Evolutionary conservation across 2,329 filamentous ascomycete species (phyloP), one percentile per base, ranked within the genome.

Genomic region (Claviceps spartinae): DNA sequence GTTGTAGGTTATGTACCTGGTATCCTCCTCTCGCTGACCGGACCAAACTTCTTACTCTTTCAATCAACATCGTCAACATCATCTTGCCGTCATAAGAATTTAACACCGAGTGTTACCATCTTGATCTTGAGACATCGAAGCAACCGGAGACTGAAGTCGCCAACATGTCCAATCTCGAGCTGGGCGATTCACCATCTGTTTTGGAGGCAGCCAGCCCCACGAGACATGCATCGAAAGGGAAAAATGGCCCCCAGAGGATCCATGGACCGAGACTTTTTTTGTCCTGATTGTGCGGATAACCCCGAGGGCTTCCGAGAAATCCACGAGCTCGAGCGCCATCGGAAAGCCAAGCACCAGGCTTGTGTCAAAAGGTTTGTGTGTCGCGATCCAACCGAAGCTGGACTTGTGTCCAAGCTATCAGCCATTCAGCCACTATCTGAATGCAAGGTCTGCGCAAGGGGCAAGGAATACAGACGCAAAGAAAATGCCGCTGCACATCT

Each of bases 401-500:
- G 72, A 6, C 62, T 72, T 3, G 57, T 60, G 18, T 65, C 67
- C 54, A 58, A 67, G 70, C 77, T 66, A 60, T 74, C 59, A 64
- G 80, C 70, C 67, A 75, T 77, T 69, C 78, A 68, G 50, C 83
- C 89, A 42, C 77, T 97, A 37, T 72, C 74, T 48, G 85, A 85
- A 58, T 96, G 90, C 77, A 95, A 95, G 67, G 79, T 86, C 47
- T 97, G 91, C 66, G 77, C 76, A 48, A 76, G 77, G 44, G 71
- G 77, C 52, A 96, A 95, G 72, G 77, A 79, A 54, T 97, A 97
- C 60, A 86, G 86, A 4, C 87, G 86, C 16, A 93, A 96, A 69
- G 96, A 97, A 69, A 97, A 97, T 61, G 91, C 90, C 0, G 89
- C 89, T 0, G 91, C 89, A 0, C 91, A 97, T 64, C 76, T 97